phyloP scores from a whole-genome alignment of 169 alveolate species.

The Eimeria sp. region DNA sequence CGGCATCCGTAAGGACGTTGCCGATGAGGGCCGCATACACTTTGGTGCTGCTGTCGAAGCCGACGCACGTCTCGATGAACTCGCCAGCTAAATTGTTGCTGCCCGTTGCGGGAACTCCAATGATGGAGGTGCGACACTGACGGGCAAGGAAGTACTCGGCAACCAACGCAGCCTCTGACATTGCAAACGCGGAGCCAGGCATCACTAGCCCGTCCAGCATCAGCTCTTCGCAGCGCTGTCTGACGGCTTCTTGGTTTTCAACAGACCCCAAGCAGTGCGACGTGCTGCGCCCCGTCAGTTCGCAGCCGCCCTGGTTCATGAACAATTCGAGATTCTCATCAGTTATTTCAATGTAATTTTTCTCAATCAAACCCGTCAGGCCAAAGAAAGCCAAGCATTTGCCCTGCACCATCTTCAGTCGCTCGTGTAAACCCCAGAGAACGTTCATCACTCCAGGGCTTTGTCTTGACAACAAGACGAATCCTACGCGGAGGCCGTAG shows the following conservation, averaged over 20 bases:
- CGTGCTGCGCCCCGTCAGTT: slow-evolving; percentile 90
- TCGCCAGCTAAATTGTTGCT: slow-evolving; percentile 89
- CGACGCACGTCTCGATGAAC: slow-evolving; percentile 94
- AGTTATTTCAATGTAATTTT: slow-evolving; percentile 61
- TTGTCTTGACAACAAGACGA: slow-evolving; percentile 96
- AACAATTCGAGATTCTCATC: slow-evolving; percentile 92
- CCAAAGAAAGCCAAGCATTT: slow-evolving; percentile 83
- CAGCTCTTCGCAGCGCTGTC: slow-evolving; percentile 85
- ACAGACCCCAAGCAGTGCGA: slow-evolving; percentile 86
- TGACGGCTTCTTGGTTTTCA: slow-evolving; percentile 67
- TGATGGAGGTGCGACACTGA: slow-evolving; percentile 94
- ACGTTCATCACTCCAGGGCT: slow-evolving; percentile 99
- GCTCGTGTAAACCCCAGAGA: slow-evolving; percentile 95
- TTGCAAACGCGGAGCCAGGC: slow-evolving; percentile 98
- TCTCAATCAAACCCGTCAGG: slow-evolving; percentile 74
- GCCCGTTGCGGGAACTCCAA: slow-evolving; percentile 98
- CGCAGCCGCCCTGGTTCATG: slow-evolving; percentile 98
- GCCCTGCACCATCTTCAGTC: slow-evolving; percentile 83
- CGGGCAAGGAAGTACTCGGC: slow-evolving; percentile 94
- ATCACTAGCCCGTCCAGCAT: slow-evolving; percentile 97
- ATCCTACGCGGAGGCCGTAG: slow-evolving; percentile 92
- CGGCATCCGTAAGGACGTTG: slow-evolving; percentile 99
- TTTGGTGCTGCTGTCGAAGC: slow-evolving; percentile 99
- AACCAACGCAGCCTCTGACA: slow-evolving; percentile 93
- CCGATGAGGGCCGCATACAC: slow-evolving; percentile 98